phyloP scores from a whole-genome alignment of 371 early-diverging fungal genomes.

The Mucor mucedo region DNA sequence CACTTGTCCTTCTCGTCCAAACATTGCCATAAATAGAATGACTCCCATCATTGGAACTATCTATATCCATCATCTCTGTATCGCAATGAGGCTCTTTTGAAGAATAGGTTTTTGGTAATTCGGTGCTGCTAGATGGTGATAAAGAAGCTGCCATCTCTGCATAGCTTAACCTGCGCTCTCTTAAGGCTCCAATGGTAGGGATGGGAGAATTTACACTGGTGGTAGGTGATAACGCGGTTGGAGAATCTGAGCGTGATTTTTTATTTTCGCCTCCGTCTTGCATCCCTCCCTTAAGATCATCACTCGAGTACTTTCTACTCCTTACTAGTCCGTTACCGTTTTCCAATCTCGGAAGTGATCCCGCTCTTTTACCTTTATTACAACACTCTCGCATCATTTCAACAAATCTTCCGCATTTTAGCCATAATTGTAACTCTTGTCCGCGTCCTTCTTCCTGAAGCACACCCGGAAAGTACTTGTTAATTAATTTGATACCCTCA shows the following conservation, averaged over 20 bases:
- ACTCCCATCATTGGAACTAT: background rate
- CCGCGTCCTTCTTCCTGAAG: slow-evolving; percentile 44
- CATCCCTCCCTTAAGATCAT: background rate
- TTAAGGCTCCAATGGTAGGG: background rate
- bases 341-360: slow-evolving; percentile 57
- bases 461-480: slow-evolving; percentile 68
- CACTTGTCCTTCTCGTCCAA: slow-evolving; percentile 8
- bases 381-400: slow-evolving; percentile 72
- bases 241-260: no score
- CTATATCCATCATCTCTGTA: slow-evolving; percentile 21
- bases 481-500: slow-evolving; percentile 66
- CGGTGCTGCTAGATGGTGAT: slow-evolving; percentile 21
- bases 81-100: background rate
- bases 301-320: background rate
- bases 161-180: slow-evolving; percentile 33
- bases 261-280: background rate
- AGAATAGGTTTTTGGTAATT: background rate
- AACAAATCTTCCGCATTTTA: slow-evolving; percentile 85
- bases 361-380: slow-evolving; percentile 32
- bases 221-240: background rate
- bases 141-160: slow-evolving; percentile 45
- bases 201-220: background rate
- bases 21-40: background rate
- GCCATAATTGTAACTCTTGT: slow-evolving; percentile 67
- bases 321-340: background rate